Evolutionary conservation across 225 moss, liverwort and hornwort species (phyloP), one percentile per base, ranked within the genome.

Genomic region (Asterella californica): DNA sequence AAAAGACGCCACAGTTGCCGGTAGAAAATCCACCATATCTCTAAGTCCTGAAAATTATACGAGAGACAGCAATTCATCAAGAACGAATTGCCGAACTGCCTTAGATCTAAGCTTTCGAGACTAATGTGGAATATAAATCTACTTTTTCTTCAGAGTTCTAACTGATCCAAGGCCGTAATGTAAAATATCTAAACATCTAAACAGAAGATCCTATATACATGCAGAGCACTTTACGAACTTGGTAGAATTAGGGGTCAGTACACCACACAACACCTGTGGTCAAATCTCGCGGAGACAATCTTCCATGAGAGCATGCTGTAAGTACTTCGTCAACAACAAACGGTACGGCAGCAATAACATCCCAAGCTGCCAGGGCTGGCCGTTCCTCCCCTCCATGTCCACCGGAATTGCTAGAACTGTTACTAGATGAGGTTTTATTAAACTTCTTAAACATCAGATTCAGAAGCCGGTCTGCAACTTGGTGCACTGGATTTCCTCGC

Each of bases 1-100:
- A 75, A 96, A 89, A 29, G 92, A 88, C 62, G 91, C 93, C 62
- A 96, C 88, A 67, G 91, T 87, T 79, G 90, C 96, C 53, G 96
- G 96, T 78, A 96, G 87, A 78, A 91, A 94, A 82, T 96, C 94
- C 30, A 96, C 89, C 82, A 96, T 83, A 29, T 94, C 96, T 88
- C 90, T 84, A 10, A 96, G 90, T 48, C 92, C 96, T 96, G 80
- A n/a, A 53, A 76, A 7, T 33, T 45, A 11, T 36, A 33, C 2
- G 14, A 15, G 6, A 32, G 4, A 30, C 29, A 33, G 30, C n/a
- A 74, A 19, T 19, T 29, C 17, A 50, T 21, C 0, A 3, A 53
- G 32, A 12, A 7, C 14, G 4, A 27, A 47, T 25, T n/a, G n/a
- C 46, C 2, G 24, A 71, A 47, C 10, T n/a, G 34, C 12, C 48